Percentiles rank a stretch among this genome's conserved stretches.
Evolutionary conservation across 805 yeast species (phyloP).

Genomic region (Nakazawaea ishiwadae): DNA sequence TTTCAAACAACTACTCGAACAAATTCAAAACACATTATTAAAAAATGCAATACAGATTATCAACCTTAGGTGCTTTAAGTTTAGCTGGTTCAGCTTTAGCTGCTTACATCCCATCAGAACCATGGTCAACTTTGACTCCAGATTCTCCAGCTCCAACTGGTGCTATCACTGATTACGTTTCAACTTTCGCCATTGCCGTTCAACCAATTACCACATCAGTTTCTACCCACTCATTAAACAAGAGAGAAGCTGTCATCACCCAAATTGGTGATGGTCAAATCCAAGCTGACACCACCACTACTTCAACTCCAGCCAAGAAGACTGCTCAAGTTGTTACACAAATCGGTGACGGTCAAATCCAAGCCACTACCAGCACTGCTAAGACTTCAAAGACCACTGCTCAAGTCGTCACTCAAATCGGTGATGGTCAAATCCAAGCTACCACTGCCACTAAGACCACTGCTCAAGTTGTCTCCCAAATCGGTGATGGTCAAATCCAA

Average conservation of each 20-base stretch:
- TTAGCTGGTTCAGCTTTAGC: constrained; percentile 47
- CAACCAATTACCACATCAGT: constrained; percentile 40
- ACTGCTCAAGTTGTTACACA: constrained; percentile 36
- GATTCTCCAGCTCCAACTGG: constrained; percentile 43
- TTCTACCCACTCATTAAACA: constrained; percentile 15
- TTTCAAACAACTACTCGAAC: not conserved
- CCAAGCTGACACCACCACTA: constrained; percentile 42
- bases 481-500: constrained; percentile 33
- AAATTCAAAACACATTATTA: not conserved
- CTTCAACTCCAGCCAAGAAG: constrained; percentile 30
- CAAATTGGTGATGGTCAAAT: constrained; percentile 63
- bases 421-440: constrained; percentile 43
- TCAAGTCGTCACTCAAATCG: constrained; percentile 28
- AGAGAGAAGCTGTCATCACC: constrained; percentile 38
- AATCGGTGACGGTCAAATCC: constrained; percentile 51
- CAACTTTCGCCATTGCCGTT: constrained; percentile 66
- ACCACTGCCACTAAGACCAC: constrained; percentile 26
- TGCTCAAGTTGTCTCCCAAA: constrained; percentile 30
- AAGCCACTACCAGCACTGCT: constrained; percentile 31
- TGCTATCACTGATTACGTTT: constrained; percentile 51
- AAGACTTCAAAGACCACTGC: constrained; percentile 23
- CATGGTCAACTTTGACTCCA: constrained; percentile 75
- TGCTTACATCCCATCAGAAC: constrained; percentile 61
- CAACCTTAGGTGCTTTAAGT: constrained; percentile 32
- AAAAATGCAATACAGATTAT: constrained; percentile 40